Base-by-base conservation (phyloP, 345 rosid genomes). In the Linum trigynum region DNA sequence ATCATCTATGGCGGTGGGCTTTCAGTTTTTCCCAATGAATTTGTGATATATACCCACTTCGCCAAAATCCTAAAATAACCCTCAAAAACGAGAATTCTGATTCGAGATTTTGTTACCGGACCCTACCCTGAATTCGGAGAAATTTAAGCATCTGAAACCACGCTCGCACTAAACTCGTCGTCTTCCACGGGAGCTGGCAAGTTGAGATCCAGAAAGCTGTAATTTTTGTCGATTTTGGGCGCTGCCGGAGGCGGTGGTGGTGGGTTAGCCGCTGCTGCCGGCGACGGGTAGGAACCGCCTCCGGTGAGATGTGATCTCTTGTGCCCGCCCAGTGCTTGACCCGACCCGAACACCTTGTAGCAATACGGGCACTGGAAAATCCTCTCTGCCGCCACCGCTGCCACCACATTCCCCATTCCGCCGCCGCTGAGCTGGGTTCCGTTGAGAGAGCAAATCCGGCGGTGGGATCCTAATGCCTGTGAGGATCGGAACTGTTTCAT, bases 321-420 rank as follows among this genome's bases (percentile, higher is more conserved):
- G 61, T 77, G 80, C 0, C 80, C 80, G 2, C 80, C 80, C 1
- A 77, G 68, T 10, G 80, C 80, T 56, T 77, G 80, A 2, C 80
- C 80, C 7, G 80, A 77, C 36, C 74, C 71, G 48, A 77, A 77
- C 11, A 77, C 74, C 55, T 56, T 69, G 37, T 16, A 60, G 6
- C 80, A 77, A 35, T 69, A 73, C 0, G 80, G 80, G 10, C 80
- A 77, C 36, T 73, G 64, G 8, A 72, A 77, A 51, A 73, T 67
- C 43, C 69, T 72, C n/a, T 65, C 65, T 1, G 59, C 41, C 2
- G 37, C 66, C 17, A 53, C 41, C 2, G 37, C 66, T 12, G 39
- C 63, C 14, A 9, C 59, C 11, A n/a, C 15, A 0, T 56, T 23
- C 32, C 32, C 32, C 32, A 23, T 23, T 61, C 9, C 59, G 10